A percentile compares a stretch with the other conserved stretches of the same genome.
Evolutionary conservation across 257 asterid species (phyloP).

Genomic region (Ehretia macrophylla): DNA sequence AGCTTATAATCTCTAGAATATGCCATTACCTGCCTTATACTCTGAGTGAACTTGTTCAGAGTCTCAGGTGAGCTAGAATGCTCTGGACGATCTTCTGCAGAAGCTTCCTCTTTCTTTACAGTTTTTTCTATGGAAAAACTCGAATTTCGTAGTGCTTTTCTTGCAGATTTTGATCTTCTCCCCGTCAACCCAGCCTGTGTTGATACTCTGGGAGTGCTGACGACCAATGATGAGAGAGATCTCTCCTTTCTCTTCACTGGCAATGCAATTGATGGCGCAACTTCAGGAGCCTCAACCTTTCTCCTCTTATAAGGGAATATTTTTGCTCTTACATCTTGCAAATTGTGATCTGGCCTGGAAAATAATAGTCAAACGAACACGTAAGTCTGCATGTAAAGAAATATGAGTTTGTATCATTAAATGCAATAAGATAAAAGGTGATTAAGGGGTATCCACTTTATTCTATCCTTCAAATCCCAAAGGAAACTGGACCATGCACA

Average conservation of each 20-base stretch:
- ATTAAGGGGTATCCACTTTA: background rate
- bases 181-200: constrained; percentile 79
- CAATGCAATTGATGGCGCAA: constrained; percentile 47
- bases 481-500: too few species aligned
- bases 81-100: constrained; percentile 55
- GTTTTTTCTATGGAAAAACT: constrained; percentile 74
- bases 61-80: constrained; percentile 81
- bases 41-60: constrained; percentile 51
- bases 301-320: constrained; percentile 82
- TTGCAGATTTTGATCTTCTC: constrained; percentile 78
- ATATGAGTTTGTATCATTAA: background rate
- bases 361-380: background rate
- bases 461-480: too few species aligned
- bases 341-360: constrained; percentile 80
- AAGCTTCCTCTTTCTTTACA: constrained; percentile 56
- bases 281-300: constrained; percentile 73
- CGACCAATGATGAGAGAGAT: constrained; percentile 91
- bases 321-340: constrained; percentile 91
- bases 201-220: constrained; percentile 91
- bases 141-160: constrained; percentile 78
- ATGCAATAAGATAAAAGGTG: background rate
- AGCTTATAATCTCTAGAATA: background rate
- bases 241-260: constrained; percentile 96
- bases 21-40: constrained; percentile 56
- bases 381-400: background rate